Percentiles rank a stretch among this genome's conserved stretches.
These are phyloP conservation scores for Xylariaceae sp. DNA, from an alignment of 2,329 filamentous ascomycete genomes.

Conservation along the genomic window DNA sequence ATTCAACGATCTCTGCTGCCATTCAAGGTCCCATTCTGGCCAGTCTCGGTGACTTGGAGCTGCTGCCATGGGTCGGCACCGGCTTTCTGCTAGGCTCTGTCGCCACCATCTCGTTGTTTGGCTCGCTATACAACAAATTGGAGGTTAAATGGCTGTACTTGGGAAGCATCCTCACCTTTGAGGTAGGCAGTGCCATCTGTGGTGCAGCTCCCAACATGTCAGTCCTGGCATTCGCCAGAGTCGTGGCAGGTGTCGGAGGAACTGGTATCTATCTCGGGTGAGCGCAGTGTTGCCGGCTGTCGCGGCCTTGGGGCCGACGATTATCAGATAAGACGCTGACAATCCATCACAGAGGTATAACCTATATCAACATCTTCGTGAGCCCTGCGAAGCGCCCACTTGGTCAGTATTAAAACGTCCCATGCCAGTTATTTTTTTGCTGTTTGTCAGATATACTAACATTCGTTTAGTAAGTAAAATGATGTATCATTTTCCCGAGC, in stretches of 20 bases:
- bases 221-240: slow-evolving; percentile 35
- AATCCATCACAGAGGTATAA: not conserved
- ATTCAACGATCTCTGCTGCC: not conserved
- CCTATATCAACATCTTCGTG: not conserved
- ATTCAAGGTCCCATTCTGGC: slow-evolving; percentile 38
- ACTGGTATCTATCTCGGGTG: slow-evolving; percentile 39
- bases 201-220: slow-evolving; percentile 23
- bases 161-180: slow-evolving; percentile 15
- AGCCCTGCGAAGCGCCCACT: not conserved
- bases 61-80: slow-evolving; percentile 38
- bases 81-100: slow-evolving; percentile 38
- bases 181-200: slow-evolving; percentile 34
- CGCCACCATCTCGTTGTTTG: slow-evolving; percentile 33
- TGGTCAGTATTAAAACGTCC: too few relatives aligned
- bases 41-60: slow-evolving; percentile 32
- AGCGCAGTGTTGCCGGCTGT: not conserved
- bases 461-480: too few relatives aligned
- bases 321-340: not conserved
- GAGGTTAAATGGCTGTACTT: slow-evolving; percentile 38
- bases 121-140: slow-evolving; percentile 37
- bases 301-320: not conserved
- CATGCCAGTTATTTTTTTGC: too few relatives aligned
- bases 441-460: too few relatives aligned
- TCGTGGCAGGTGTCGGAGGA: slow-evolving; percentile 42
- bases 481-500: too few relatives aligned